These are phyloP conservation scores for Bruguiera sexangula DNA, from an alignment of 345 rosid species.

Conservation along the genomic window DNA sequence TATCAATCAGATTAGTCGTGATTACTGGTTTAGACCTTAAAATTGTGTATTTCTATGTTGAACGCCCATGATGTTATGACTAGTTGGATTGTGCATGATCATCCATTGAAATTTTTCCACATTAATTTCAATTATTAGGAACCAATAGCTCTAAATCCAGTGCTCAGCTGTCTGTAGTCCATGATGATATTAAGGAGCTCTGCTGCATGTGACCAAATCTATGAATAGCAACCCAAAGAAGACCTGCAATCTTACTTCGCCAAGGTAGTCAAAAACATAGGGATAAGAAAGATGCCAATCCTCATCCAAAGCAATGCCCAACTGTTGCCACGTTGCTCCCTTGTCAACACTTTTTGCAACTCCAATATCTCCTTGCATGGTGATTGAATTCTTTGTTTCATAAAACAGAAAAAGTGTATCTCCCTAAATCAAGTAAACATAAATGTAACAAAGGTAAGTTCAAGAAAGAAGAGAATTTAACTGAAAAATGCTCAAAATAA, in stretches of 20 bases:
- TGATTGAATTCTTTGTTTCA: slow-evolving; percentile 74
- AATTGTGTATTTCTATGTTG: background rate
- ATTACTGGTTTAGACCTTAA: background rate
- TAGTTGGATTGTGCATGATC: background rate
- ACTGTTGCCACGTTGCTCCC: slow-evolving; percentile 89
- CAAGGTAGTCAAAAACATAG: slow-evolving; percentile 66
- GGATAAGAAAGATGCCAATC: slow-evolving; percentile 96
- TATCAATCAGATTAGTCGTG: background rate
- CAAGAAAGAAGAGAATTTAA: background rate
- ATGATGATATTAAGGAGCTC: background rate
- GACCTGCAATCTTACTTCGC: slow-evolving; percentile 52
- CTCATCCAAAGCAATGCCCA: slow-evolving; percentile 91
- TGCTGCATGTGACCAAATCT: background rate
- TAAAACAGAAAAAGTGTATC: slow-evolving; percentile 67
- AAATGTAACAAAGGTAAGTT: background rate
- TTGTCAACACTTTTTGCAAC: slow-evolving; percentile 75
- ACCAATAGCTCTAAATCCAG: background rate
- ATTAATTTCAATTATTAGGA: background rate
- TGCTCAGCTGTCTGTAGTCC: background rate
- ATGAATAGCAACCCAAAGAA: background rate
- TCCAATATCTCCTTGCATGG: slow-evolving; percentile 94
- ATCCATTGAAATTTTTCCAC: background rate
- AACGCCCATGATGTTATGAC: background rate
- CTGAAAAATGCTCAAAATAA: background rate
- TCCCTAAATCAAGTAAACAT: slow-evolving; percentile 43